phyloP scores from a whole-genome alignment of 1,284 basidiomycete genomes.

The Dichomitus squalens region DNA sequence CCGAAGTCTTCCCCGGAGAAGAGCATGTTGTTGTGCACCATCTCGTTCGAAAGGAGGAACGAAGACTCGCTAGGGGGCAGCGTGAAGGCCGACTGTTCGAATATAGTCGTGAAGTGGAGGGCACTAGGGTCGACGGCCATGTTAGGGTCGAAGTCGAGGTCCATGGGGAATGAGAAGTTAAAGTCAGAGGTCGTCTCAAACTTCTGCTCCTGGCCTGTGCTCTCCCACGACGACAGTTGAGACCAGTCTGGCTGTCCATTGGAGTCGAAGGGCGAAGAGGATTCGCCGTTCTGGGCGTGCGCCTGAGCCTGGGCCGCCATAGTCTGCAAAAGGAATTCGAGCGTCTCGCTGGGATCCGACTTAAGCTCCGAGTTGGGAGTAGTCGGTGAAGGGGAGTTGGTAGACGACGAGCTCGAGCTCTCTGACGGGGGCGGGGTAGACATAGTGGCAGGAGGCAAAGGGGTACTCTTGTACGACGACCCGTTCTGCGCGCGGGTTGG shows the following conservation, averaged over 20 bases:
- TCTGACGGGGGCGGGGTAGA: conserved; percentile 32
- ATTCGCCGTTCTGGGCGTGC: conserved; percentile 13
- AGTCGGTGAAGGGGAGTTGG: conserved; percentile 31
- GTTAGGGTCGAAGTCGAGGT: conserved; percentile 55
- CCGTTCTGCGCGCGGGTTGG: background rate
- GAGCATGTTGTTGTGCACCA: conserved; percentile 18
- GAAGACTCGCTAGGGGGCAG: conserved; percentile 15
- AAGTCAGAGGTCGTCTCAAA: conserved; percentile 49
- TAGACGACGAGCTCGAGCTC: conserved; percentile 31
- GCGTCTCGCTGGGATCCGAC: conserved; percentile 28
- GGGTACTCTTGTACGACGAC: conserved; percentile 16
- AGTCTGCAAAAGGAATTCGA: conserved; percentile 35
- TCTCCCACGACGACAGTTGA: conserved; percentile 50
- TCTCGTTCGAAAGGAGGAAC: conserved; percentile 19
- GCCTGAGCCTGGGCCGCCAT: conserved; percentile 27
- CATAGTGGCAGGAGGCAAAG: conserved; percentile 25
- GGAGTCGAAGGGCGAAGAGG: conserved; percentile 21
- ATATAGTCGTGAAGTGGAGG: conserved; percentile 53
- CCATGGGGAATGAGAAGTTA: conserved; percentile 43
- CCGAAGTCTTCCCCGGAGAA: conserved; percentile 24
- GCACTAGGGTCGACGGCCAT: conserved; percentile 64
- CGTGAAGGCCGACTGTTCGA: conserved; percentile 25
- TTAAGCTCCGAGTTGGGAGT: conserved; percentile 27
- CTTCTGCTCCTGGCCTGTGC: conserved; percentile 35
- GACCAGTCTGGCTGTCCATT: conserved; percentile 51